Conservation (phyloP, 208 protist species). For the Acanthamoeba healyi region DNA sequence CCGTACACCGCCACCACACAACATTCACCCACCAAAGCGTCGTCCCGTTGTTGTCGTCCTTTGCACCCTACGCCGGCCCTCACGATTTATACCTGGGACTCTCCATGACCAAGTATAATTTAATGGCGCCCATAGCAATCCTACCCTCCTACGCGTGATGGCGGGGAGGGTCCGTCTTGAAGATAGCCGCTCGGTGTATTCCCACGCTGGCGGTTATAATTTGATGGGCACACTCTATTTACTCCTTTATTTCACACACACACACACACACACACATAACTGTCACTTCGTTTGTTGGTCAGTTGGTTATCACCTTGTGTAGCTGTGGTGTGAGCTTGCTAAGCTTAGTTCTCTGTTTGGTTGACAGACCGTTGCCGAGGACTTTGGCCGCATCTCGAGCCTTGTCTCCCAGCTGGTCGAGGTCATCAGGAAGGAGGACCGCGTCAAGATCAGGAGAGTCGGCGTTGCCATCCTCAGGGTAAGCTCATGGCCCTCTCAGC, state of each 20-base stretch:
- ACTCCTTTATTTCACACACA: no score
- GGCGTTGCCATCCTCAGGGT: constrained; percentile 75
- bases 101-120: constrained; percentile 26
- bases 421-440: constrained; percentile 68
- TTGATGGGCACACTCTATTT: constrained; percentile 1
- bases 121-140: constrained; percentile 26
- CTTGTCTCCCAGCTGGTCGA: constrained; percentile 56
- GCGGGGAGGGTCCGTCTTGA: not conserved
- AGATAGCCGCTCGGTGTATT: not conserved
- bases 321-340: not conserved
- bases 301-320: no score
- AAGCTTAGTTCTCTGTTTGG: not conserved
- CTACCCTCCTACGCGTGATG: not conserved
- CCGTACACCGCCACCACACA: not conserved
- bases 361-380: not conserved
- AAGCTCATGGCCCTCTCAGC: not conserved
- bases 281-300: no score
- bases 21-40: no score
- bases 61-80: not conserved
- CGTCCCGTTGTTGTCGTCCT: not conserved
- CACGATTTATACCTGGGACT: constrained; percentile 32
- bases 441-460: constrained; percentile 79
- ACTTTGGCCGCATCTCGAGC: constrained; percentile 8
- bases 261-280: no score
- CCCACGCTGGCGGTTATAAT: constrained; percentile 7